These are phyloP conservation scores for Eucalyptus sideroxylon DNA, from an alignment of 345 rosid genomes.

Conservation along the genomic window DNA sequence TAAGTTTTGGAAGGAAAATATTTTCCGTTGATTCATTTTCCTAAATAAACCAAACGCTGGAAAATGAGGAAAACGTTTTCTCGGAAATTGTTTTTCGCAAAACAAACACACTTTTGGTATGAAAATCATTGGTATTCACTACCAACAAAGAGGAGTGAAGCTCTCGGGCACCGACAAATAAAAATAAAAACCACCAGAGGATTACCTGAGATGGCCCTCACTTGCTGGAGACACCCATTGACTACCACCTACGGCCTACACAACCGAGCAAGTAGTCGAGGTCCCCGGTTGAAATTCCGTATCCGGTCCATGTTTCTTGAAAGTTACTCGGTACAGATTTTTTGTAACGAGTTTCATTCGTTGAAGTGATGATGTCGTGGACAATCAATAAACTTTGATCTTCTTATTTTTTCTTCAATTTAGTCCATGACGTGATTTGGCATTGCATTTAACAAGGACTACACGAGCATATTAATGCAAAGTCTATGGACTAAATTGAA, in stretches of 20 bases:
- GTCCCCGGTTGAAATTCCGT: not conserved
- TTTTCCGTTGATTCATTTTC: too few species aligned
- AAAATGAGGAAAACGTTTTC: too few species aligned
- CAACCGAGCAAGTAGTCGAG: too few species aligned
- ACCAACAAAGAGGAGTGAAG: too few species aligned
- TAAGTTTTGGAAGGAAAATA: too few species aligned
- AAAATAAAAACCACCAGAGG: too few species aligned
- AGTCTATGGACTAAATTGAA: not conserved
- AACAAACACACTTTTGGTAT: too few species aligned
- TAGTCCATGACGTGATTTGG: not conserved
- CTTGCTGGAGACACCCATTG: too few species aligned
- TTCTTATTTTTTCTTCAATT: not conserved
- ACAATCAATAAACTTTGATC: not conserved
- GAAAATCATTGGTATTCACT: too few species aligned
- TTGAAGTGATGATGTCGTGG: not conserved
- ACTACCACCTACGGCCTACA: too few species aligned
- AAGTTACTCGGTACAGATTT: not conserved
- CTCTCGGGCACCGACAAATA: rapidly evolving
- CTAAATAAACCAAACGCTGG: rapidly evolving
- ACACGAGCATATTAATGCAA: not conserved
- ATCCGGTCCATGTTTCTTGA: not conserved
- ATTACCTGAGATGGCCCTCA: too few species aligned
- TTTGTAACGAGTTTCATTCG: not conserved
- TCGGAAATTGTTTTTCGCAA: too few species aligned
- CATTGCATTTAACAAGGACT: not conserved